Conservation (phyloP, 2,329 filamentous ascomycete genomes). For the Fusarium circinatum region DNA sequence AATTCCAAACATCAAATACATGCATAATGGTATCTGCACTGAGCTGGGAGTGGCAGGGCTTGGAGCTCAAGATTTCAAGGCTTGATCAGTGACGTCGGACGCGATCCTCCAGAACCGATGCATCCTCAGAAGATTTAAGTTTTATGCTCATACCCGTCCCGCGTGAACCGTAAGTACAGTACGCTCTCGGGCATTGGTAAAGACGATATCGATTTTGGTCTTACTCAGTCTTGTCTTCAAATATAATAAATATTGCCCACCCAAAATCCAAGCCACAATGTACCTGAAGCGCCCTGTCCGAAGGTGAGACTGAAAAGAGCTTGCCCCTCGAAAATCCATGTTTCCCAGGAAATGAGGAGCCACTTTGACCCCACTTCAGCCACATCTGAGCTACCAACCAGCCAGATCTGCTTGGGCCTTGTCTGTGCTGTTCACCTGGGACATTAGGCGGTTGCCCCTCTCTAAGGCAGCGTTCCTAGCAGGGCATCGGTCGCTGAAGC, state of each 20-base stretch:
- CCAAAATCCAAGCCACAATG: slow-evolving; percentile 19
- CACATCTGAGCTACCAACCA: slow-evolving; percentile 11
- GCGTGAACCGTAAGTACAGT: background rate
- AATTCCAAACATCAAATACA: background rate
- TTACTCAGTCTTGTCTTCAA: background rate
- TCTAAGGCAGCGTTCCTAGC: slow-evolving; percentile 12
- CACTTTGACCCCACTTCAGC: slow-evolving; percentile 32
- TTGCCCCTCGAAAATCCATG: slow-evolving; percentile 15
- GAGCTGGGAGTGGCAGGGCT: background rate
- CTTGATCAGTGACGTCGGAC: slow-evolving; percentile 20
- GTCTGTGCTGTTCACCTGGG: background rate
- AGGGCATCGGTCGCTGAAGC: slow-evolving; percentile 18
- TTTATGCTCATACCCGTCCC: background rate
- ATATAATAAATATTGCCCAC: background rate
- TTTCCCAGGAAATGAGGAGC: slow-evolving; percentile 29
- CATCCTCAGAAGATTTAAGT: background rate
- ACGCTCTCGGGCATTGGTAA: background rate
- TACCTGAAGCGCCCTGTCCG: slow-evolving; percentile 7
- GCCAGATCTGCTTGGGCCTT: background rate
- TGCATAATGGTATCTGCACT: background rate
- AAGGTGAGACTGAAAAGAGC: slow-evolving; percentile 14
- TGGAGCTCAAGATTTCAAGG: slow-evolving; percentile 23
- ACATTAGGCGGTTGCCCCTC: slow-evolving; percentile 11
- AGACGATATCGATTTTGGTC: background rate
- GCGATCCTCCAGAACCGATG: background rate